Conservation (phyloP, 441 rosid genomes). For the Populus trichocarpa region DNA sequence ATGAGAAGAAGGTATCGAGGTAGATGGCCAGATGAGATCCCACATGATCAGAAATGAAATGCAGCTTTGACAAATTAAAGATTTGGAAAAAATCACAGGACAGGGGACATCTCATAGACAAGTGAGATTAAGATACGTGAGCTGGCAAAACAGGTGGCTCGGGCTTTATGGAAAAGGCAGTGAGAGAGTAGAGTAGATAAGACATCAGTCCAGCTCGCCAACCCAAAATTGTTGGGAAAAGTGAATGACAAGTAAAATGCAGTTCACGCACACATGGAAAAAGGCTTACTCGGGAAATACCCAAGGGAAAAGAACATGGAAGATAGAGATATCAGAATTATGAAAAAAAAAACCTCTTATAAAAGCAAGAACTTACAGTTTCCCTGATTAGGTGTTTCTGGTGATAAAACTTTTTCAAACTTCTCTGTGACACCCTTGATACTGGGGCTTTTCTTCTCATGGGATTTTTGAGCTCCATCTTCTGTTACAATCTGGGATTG, state of each 20-base stretch:
- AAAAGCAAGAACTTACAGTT: constrained; percentile 45
- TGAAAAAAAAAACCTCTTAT: background rate
- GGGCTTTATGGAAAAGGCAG: background rate
- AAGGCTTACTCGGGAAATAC: background rate
- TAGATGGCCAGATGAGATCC: constrained; percentile 2
- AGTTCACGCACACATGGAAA: background rate
- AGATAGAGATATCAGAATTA: background rate
- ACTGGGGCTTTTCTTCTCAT: constrained; percentile 35
- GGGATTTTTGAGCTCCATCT: constrained; percentile 34
- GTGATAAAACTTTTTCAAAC: constrained; percentile 40
- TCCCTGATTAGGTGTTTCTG: constrained; percentile 38
- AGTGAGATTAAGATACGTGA: background rate
- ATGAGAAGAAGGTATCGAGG: background rate
- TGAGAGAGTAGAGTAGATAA: background rate
- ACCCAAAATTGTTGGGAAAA: background rate
- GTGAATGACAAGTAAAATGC: background rate
- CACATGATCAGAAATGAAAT: constrained; percentile 1
- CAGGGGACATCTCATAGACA: background rate
- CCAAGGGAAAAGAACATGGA: background rate
- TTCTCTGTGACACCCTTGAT: constrained; percentile 39
- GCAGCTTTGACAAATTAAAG: background rate
- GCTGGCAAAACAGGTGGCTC: background rate
- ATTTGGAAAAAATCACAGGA: background rate
- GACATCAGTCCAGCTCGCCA: background rate
- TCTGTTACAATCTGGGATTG: constrained; percentile 29